Conservation (phyloP, 306 rosid species). For the Castanopsis chinensis region DNA sequence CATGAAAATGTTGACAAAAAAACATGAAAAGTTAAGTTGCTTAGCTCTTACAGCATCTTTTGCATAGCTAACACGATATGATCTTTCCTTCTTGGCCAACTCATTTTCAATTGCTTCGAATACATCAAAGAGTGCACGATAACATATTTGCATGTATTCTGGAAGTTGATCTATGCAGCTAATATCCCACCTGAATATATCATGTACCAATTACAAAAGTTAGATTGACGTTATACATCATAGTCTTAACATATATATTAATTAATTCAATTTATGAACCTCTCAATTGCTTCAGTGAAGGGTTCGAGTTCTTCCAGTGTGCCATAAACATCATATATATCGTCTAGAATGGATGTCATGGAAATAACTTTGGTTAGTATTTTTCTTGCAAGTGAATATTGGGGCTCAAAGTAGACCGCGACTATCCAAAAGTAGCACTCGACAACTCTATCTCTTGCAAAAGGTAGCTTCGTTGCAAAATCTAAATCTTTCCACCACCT, state of each 20-base stretch:
- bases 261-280: slow-evolving; percentile 16
- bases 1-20: too few relatives aligned
- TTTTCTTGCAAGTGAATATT: slow-evolving; percentile 26
- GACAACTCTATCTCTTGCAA: slow-evolving; percentile 44
- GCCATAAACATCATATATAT: slow-evolving; percentile 49
- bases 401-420: slow-evolving; percentile 32
- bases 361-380: slow-evolving; percentile 15
- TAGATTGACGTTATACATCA: too few relatives aligned
- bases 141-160: slow-evolving; percentile 5
- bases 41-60: slow-evolving; percentile 21
- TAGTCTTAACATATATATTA: too few relatives aligned
- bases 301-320: slow-evolving; percentile 46
- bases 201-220: too few relatives aligned
- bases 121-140: not conserved
- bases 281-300: slow-evolving; percentile 40
- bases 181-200: slow-evolving; percentile 5
- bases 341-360: slow-evolving; percentile 32
- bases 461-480: slow-evolving; percentile 18
- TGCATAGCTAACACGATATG: slow-evolving; percentile 12
- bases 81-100: slow-evolving; percentile 13
- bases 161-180: not conserved
- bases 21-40: too few relatives aligned
- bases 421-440: slow-evolving; percentile 47
- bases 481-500: slow-evolving; percentile 59
- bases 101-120: slow-evolving; percentile 29